Conservation (phyloP, 2,329 filamentous ascomycete species). For the Juglanconis oblonga region DNA sequence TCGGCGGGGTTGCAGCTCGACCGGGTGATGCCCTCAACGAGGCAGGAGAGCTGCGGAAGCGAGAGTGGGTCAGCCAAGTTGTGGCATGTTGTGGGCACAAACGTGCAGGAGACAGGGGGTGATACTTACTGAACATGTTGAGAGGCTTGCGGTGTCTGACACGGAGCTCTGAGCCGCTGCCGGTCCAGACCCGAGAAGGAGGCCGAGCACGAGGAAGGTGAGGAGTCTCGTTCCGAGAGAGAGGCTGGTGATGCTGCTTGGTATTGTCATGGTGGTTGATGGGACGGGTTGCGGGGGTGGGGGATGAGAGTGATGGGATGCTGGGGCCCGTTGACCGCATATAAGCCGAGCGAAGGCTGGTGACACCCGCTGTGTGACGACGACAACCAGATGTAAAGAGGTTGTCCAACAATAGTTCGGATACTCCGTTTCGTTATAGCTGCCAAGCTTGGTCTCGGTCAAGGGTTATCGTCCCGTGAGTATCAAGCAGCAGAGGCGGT, state of each 20-base stretch:
- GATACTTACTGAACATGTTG: constrained; percentile 12
- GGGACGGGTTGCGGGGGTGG: background rate
- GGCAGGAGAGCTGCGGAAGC: constrained; percentile 9
- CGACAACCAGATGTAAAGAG: too few relatives aligned
- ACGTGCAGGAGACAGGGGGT: background rate
- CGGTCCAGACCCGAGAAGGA: background rate
- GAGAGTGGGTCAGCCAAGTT: background rate
- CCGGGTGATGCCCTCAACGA: constrained; percentile 2
- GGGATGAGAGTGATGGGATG: background rate
- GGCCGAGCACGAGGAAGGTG: constrained; percentile 2
- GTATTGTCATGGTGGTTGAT: background rate
- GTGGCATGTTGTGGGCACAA: background rate
- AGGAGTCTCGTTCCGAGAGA: background rate
- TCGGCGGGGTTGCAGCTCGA: constrained; percentile 4
- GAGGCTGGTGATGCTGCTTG: background rate
- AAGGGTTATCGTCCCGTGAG: too few relatives aligned
- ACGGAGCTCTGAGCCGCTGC: constrained; percentile 8
- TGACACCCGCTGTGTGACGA: too few relatives aligned
- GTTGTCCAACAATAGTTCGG: too few relatives aligned
- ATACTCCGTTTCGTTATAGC: too few relatives aligned
- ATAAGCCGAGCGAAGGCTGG: background rate
- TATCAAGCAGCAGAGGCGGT: too few relatives aligned
- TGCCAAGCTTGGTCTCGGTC: too few relatives aligned
- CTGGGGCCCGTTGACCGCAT: background rate
- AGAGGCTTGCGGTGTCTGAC: background rate